Percentiles rank a stretch among this genome's conserved stretches.
phyloP scores from a whole-genome alignment of 2,329 filamentous ascomycete genomes.

The Neodidymelliopsis sp. region DNA sequence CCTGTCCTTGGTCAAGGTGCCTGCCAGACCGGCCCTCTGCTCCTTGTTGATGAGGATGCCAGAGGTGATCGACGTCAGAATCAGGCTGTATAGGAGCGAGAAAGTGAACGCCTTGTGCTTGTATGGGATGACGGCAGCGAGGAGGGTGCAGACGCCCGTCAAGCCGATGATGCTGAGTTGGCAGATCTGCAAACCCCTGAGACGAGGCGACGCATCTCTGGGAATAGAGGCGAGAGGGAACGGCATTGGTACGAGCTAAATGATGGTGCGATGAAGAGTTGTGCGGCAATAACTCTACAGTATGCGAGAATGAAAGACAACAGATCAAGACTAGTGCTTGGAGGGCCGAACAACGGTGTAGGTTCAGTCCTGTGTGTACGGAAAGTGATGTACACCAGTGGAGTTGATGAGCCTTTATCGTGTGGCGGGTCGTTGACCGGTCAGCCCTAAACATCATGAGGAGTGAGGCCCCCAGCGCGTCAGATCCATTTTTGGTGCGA shows the following conservation, averaged over 20 bases:
- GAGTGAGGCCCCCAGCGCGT: slow-evolving; percentile 13
- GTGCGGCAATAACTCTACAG: no score
- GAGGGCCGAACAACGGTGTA: no score
- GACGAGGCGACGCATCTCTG: slow-evolving; percentile 24
- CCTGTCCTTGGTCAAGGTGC: slow-evolving; percentile 28
- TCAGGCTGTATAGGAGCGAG: slow-evolving; percentile 31
- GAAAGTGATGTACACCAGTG: background rate
- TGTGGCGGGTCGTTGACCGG: slow-evolving; percentile 29
- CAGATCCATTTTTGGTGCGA: slow-evolving; percentile 6
- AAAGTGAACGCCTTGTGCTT: slow-evolving; percentile 34
- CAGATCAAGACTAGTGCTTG: no score
- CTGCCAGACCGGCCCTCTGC: slow-evolving; percentile 24
- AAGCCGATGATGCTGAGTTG: slow-evolving; percentile 25
- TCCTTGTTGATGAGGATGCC: slow-evolving; percentile 30
- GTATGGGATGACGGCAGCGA: slow-evolving; percentile 28
- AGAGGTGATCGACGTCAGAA: slow-evolving; percentile 30
- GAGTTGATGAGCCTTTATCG: slow-evolving; percentile 21
- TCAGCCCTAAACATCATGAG: slow-evolving; percentile 19
- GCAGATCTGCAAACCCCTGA: slow-evolving; percentile 28
- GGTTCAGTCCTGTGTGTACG: no score
- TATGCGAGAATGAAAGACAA: no score
- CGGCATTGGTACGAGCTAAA: slow-evolving; percentile 9
- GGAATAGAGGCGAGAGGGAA: slow-evolving; percentile 10
- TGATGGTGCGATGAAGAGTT: no score
- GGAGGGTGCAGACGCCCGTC: slow-evolving; percentile 24